Conservation (phyloP, 192 early-diverging fungal species). For the Podila horticola region DNA sequence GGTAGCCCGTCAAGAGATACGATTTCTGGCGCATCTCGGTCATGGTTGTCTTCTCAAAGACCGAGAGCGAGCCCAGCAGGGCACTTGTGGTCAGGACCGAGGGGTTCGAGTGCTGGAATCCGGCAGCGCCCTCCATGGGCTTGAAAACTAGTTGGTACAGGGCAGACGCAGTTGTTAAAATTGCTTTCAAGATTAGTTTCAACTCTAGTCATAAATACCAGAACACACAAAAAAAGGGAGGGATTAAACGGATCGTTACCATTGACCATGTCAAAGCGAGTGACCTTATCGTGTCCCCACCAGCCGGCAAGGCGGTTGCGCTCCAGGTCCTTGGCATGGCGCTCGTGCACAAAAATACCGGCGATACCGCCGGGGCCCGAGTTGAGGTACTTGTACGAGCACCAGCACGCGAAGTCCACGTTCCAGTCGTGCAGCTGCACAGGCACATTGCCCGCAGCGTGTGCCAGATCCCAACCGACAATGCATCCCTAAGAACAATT, state of each 20-base stretch:
- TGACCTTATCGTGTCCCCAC: conserved; percentile 90
- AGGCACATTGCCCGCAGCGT: conserved; percentile 94
- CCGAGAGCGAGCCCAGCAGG: conserved; percentile 81
- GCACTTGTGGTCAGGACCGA: conserved; percentile 77
- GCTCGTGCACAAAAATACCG: conserved; percentile 91
- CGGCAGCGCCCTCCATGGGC: conserved; percentile 82
- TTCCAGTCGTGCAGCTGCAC: conserved; percentile 93
- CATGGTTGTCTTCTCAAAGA: conserved; percentile 82
- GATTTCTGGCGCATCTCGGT: conserved; percentile 80
- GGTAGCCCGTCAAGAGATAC: conserved; percentile 81
- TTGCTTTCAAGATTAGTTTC: no score
- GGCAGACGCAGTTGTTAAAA: no score
- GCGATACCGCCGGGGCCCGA: conserved; percentile 96
- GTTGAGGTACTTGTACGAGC: conserved; percentile 99
- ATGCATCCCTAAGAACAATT: conserved; percentile 73
- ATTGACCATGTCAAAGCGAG: conserved; percentile 91
- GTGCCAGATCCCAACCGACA: conserved; percentile 95
- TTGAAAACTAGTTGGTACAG: no score
- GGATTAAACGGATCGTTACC: conserved; percentile 18
- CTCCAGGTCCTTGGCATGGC: conserved; percentile 67
- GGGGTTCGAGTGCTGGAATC: conserved; percentile 92
- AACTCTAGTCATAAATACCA: no score
- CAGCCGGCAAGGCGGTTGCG: conserved; percentile 83
- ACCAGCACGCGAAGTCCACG: conserved; percentile 98
- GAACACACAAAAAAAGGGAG: background rate